A percentile compares a stretch with the other conserved stretches of the same genome.
These are phyloP conservation scores for Physaria fendleri DNA, from an alignment of 345 rosid species.

Conservation along the genomic window DNA sequence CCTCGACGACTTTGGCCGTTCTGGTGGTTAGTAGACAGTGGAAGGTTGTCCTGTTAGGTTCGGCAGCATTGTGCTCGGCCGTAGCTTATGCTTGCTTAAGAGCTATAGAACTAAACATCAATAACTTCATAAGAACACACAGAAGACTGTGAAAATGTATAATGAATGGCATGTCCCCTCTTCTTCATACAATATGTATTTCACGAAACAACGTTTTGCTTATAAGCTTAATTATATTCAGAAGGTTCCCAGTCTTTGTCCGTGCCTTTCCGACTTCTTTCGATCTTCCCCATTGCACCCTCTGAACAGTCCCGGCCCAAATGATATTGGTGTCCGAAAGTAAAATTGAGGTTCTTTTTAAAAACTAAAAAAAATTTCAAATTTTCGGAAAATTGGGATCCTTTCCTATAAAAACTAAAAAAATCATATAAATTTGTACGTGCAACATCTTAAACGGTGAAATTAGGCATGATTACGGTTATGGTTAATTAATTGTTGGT, in stretches of 20 bases:
- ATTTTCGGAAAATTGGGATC: too few species aligned
- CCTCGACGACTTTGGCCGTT: constrained; percentile 52
- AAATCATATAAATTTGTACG: too few species aligned
- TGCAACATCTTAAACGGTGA: too few species aligned
- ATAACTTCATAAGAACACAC: constrained; percentile 82
- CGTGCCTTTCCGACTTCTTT: too few species aligned
- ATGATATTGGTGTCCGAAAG: too few species aligned
- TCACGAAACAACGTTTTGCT: constrained; percentile 3
- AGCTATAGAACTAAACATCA: constrained; percentile 63
- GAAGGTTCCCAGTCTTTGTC: constrained; percentile 5
- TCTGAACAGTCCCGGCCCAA: too few species aligned
- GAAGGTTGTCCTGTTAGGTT: constrained; percentile 52
- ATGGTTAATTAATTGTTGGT: too few species aligned
- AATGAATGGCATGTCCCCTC: neutral
- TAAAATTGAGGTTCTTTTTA: too few species aligned
- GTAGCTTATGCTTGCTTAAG: constrained; percentile 58
- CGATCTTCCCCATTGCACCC: too few species aligned
- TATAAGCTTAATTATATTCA: constrained; percentile 12
- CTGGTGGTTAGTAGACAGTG: constrained; percentile 62
- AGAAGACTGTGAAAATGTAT: constrained; percentile 50
- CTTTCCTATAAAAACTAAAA: too few species aligned
- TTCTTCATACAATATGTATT: constrained; percentile 1
- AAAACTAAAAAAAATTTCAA: too few species aligned
- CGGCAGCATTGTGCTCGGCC: constrained; percentile 52
- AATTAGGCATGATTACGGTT: too few species aligned